Evolutionary conservation across 2,329 filamentous ascomycete genomes (phyloP), one percentile per base, ranked within the genome.

Genomic region (Harringtonia lauricola): DNA sequence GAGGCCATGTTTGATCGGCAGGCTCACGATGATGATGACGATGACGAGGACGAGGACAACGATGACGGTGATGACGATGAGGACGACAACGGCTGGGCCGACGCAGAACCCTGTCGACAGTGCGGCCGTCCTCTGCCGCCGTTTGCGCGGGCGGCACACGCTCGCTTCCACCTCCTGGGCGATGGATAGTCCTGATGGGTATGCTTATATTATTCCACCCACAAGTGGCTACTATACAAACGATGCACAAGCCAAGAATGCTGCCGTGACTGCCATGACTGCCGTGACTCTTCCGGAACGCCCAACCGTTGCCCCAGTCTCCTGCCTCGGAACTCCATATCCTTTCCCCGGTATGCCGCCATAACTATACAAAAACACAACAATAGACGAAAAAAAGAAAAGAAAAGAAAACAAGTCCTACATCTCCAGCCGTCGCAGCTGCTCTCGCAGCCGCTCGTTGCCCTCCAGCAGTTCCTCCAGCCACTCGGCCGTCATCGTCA

Each of bases 401-500:
- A n/a, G 13, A 12, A 15, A 7, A 21, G 15, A 29, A n/a, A 39
- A 29, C 37, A 4, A 39, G 17, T 9, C 3, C 17, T 19, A 36
- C 6, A 19, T 9, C 10, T 7, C 34, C 22, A 45, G n/a, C 34
- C 66, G 60, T n/a, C 64, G 64, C 37, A 82, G 59, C 58, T 75
- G 72, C n/a, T 58, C 59, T 45, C 66, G 65, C 42, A 87, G 59
- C 22, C 65, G 58, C 44, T 79, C 66, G 56, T 94, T 94, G 5
- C 80, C 85, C 33, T 71, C 64, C 13, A 87, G 61, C 18, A 94
- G 58, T 15, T 81, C 75, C 49, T 89, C 78, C n/a, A 94, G 64
- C 71, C 83, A 94, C 51, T 86, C 81, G 14, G 79, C 83, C 3
- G 85, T 76, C 62, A 88, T 81, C 17, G 74, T 72, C 33, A 95